A percentile compares a stretch with the other conserved stretches of the same genome.
These are phyloP conservation scores for Rubia tinctorum DNA, from an alignment of 305 asterid genomes.

Conservation along the genomic window DNA sequence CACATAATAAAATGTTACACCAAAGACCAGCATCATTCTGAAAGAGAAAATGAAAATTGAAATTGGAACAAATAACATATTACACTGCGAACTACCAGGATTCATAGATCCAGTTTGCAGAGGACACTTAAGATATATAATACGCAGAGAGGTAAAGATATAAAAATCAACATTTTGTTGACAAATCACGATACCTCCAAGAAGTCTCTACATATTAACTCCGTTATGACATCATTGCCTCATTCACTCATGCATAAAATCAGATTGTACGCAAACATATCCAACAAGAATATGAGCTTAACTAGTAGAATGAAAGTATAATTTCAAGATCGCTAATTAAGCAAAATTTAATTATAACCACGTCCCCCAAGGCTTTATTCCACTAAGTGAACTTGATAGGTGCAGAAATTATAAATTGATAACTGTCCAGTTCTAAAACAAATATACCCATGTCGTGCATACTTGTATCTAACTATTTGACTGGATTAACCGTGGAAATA, in stretches of 20 bases:
- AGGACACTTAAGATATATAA: not conserved
- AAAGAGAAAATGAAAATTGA: not conserved
- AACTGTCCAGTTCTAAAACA: not conserved
- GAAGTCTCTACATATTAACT: not conserved
- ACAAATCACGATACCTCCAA: not conserved
- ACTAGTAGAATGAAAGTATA: not conserved
- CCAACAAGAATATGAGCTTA: not conserved
- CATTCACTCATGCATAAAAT: no score
- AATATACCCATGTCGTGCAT: not conserved
- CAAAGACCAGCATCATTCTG: not conserved
- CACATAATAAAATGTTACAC: not conserved
- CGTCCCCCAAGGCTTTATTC: not conserved
- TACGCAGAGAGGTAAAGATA: no score
- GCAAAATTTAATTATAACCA: not conserved
- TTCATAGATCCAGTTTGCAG: not conserved
- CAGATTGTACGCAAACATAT: not conserved
- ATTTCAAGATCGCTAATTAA: not conserved
- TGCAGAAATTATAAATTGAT: not conserved
- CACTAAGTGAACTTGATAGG: not conserved
- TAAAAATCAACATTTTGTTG: no score
- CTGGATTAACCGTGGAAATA: not conserved
- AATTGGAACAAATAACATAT: no score
- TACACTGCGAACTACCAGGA: no score
- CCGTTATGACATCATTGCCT: not conserved
- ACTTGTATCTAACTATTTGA: not conserved